A percentile compares a stretch with the other conserved stretches of the same genome.
Evolutionary conservation across 495 filamentous ascomycete species (phyloP).

Genomic region (Neurospora tetraspora): DNA sequence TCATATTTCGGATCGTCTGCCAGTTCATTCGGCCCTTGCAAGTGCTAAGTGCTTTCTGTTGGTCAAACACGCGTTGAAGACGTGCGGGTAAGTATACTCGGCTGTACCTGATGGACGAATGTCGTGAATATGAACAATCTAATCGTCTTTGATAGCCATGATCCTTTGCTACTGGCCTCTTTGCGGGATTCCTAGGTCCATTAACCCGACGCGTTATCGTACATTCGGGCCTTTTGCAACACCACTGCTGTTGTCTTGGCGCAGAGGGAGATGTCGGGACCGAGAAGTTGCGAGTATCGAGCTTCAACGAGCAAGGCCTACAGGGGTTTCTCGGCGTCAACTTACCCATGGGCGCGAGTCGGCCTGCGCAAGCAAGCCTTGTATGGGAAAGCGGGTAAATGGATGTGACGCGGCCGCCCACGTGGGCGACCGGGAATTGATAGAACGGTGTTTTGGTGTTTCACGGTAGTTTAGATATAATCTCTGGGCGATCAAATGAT

Average conservation of each 20-base stretch:
- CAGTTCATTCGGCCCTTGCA: background rate
- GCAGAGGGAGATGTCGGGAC: background rate
- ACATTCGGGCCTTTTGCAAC: background rate
- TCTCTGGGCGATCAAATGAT: background rate
- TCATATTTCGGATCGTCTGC: too few species aligned
- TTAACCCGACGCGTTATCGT: background rate
- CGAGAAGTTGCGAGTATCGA: background rate
- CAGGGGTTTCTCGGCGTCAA: background rate
- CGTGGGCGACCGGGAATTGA: background rate
- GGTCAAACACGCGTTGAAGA: background rate
- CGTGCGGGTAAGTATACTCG: background rate
- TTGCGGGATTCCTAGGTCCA: background rate
- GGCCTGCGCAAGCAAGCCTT: background rate
- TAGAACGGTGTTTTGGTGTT: background rate
- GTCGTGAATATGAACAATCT: background rate
- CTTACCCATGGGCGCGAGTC: background rate
- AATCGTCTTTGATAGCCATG: background rate
- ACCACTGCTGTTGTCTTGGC: background rate
- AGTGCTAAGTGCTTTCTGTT: background rate
- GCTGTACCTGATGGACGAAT: too few species aligned
- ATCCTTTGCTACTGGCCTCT: background rate
- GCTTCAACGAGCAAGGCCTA: background rate
- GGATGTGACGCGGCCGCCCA: background rate
- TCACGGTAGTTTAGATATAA: fast-evolving
- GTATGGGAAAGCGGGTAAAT: background rate